Conservation (phyloP, 23 red algal species). For the Cyanidiococcus yangmingshanensis region DNA sequence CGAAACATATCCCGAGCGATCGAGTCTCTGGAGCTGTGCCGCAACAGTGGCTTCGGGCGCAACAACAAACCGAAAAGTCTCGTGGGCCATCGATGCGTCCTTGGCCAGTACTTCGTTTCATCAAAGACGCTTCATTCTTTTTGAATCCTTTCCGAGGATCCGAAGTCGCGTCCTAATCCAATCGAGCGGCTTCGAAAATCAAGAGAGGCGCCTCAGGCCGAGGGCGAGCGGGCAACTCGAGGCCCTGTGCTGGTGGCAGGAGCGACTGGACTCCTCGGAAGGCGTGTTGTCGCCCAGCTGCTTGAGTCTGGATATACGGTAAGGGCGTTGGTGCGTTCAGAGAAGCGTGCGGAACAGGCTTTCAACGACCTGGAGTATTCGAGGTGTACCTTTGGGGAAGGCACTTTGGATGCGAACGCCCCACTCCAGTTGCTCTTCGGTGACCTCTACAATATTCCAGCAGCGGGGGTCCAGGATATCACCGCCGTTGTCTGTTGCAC, state of each 20-base stretch:
- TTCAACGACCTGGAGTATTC: slow-evolving; percentile 10
- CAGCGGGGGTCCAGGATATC: slow-evolving; percentile 51
- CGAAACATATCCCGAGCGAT: no score
- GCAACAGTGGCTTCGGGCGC: neutral
- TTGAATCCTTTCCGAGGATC: slow-evolving; percentile 25
- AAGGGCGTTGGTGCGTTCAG: slow-evolving; percentile 51
- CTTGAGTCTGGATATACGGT: slow-evolving; percentile 34
- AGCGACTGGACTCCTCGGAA: slow-evolving; percentile 67
- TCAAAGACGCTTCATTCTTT: slow-evolving; percentile 27
- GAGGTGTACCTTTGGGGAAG: slow-evolving; percentile 27
- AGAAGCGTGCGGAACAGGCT: slow-evolving; percentile 31
- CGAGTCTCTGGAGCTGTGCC: no score
- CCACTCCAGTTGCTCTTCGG: slow-evolving; percentile 42
- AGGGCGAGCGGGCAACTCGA: neutral
- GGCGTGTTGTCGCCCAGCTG: slow-evolving; percentile 51
- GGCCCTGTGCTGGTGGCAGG: slow-evolving; percentile 61
- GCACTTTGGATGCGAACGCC: slow-evolving; percentile 6
- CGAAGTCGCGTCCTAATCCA: slow-evolving; percentile 16
- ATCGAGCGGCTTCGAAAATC: neutral
- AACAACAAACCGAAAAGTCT: neutral
- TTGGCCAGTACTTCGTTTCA: slow-evolving; percentile 36
- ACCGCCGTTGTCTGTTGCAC: slow-evolving; percentile 55
- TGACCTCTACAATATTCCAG: slow-evolving; percentile 66
- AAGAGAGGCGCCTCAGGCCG: neutral
- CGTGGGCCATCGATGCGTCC: neutral